Evolutionary conservation across 441 rosid species (phyloP).

Genomic region (Erodium trifolium): DNA sequence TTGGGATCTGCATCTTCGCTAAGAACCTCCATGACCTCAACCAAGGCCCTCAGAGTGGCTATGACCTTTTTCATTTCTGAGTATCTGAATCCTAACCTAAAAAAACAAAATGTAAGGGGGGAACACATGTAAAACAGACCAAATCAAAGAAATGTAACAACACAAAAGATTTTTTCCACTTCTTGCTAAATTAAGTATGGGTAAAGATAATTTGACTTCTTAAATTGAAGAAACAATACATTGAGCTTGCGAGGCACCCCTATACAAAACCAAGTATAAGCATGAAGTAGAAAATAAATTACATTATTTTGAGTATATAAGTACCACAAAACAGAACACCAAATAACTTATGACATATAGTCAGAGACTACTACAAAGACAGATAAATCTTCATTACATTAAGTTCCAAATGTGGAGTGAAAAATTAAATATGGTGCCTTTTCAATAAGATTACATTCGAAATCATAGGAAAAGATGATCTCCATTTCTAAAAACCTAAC

Average conservation of each 20-base stretch:
- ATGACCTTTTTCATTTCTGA: conserved; percentile 75
- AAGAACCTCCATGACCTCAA: conserved; percentile 87
- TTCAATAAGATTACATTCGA: neutral
- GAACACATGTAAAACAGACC: neutral
- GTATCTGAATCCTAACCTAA: conserved; percentile 34
- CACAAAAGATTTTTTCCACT: neutral
- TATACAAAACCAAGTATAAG: neutral
- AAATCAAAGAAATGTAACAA: neutral
- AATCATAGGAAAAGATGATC: neutral
- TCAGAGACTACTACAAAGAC: neutral
- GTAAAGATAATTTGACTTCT: too few relatives aligned
- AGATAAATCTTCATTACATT: neutral
- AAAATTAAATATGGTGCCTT: neutral
- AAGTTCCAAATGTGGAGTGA: neutral
- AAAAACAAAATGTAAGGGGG: conserved; percentile 8
- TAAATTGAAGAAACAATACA: neutral
- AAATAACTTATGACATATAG: neutral
- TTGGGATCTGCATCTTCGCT: conserved; percentile 82
- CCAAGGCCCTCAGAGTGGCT: conserved; percentile 77
- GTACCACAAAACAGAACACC: neutral
- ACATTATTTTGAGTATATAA: neutral
- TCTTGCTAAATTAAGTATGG: neutral
- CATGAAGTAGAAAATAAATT: neutral
- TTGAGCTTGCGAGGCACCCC: neutral
- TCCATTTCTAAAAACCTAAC: conserved; percentile 4